Evolutionary conservation across 2,329 filamentous ascomycete genomes (phyloP).

Genomic region (Alternaria panax): DNA sequence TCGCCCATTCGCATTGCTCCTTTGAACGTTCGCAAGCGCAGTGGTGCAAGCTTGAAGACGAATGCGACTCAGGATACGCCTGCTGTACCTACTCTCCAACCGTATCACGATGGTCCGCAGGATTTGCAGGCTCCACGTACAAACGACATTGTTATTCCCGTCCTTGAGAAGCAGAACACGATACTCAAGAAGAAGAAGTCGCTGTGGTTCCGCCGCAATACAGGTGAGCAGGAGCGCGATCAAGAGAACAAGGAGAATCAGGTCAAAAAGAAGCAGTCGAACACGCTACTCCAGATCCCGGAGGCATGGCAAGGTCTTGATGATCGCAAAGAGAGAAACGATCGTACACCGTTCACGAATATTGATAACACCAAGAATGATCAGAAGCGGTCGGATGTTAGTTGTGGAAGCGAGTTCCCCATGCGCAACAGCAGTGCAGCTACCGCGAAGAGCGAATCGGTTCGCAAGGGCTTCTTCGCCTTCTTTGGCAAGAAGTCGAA

Average conservation of each 20-base stretch:
- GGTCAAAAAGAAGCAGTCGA: conserved; percentile 37
- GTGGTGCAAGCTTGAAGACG: conserved; percentile 42
- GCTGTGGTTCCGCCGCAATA: conserved; percentile 54
- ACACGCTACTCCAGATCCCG: conserved; percentile 40
- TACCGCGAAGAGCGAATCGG: conserved; percentile 48
- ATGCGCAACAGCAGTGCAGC: conserved; percentile 48
- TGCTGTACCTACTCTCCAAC: conserved; percentile 24
- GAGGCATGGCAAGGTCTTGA: conserved; percentile 48
- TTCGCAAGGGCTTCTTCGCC: conserved; percentile 57
- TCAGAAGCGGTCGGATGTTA: conserved; percentile 36
- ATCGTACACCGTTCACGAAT: conserved; percentile 9
- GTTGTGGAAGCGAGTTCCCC: conserved; percentile 53
- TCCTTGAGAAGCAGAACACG: conserved; percentile 33
- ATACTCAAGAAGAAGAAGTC: conserved; percentile 55
- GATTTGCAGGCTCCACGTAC: conserved; percentile 27
- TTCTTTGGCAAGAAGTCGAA: conserved; percentile 61
- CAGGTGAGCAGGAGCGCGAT: conserved; percentile 43
- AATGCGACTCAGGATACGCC: conserved; percentile 20
- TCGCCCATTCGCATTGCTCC: conserved; percentile 61
- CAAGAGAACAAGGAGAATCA: conserved; percentile 35
- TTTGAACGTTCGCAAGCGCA: conserved; percentile 63
- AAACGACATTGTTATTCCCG: conserved; percentile 12
- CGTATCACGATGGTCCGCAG: conserved; percentile 32
- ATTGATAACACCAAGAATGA: conserved; percentile 21
- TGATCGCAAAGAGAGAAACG: conserved; percentile 42